These are phyloP conservation scores for Canna indica DNA, from an alignment of 176 grass and related monocot species.

Conservation along the genomic window DNA sequence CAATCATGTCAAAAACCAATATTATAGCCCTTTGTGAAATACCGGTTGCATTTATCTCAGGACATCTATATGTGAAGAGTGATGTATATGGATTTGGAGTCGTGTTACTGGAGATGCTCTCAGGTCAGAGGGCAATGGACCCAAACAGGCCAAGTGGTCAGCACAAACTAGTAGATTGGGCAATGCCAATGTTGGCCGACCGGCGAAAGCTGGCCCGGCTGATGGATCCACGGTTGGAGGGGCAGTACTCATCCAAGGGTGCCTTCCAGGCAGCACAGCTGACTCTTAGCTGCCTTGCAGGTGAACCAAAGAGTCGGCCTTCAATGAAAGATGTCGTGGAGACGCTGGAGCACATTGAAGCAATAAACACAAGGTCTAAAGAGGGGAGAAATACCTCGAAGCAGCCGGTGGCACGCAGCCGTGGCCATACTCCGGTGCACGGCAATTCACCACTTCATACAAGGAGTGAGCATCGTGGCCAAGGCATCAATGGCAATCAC, in stretches of 20 bases:
- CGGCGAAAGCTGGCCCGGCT: constrained; percentile 41
- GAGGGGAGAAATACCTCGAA: background rate
- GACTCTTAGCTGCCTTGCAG: constrained; percentile 52
- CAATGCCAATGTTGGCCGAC: constrained; percentile 63
- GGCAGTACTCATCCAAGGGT: constrained; percentile 66
- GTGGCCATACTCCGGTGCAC: constrained; percentile 18
- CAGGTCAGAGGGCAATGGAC: constrained; percentile 62
- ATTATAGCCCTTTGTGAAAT: background rate
- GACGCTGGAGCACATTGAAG: constrained; percentile 38
- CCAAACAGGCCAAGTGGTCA: constrained; percentile 52
- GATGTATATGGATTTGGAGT: constrained; percentile 87
- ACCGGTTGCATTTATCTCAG: constrained; percentile 24
- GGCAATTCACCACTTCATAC: constrained; percentile 17
- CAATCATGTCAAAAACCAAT: too few relatives aligned
- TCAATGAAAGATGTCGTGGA: constrained; percentile 83
- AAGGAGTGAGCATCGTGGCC: constrained; percentile 13
- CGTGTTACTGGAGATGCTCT: constrained; percentile 76
- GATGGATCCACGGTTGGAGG: constrained; percentile 69
- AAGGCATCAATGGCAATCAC: background rate
- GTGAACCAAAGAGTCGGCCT: constrained; percentile 58
- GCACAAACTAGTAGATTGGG: constrained; percentile 66
- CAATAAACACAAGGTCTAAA: constrained; percentile 38
- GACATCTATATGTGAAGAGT: constrained; percentile 88
- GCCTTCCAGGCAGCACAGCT: constrained; percentile 57
- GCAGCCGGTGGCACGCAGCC: background rate